phyloP scores from a whole-genome alignment of 345 rosid genomes.

The Murraya koenigii region DNA sequence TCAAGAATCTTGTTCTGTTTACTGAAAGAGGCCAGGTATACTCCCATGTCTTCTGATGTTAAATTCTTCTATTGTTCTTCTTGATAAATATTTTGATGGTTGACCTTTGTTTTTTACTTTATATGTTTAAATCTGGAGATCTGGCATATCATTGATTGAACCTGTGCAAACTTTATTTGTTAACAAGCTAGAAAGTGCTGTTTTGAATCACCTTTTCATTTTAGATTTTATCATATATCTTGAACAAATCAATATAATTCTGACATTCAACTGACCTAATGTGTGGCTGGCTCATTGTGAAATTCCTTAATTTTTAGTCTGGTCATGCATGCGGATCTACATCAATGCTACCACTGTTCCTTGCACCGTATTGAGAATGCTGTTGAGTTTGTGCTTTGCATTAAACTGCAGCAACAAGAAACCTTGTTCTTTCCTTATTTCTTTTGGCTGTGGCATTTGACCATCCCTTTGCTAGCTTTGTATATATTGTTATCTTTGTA shows the following conservation, averaged over 20 bases:
- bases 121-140: not conserved
- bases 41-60: not conserved
- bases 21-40: conserved; percentile 96
- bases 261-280: too few relatives aligned
- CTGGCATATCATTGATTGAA: not conserved
- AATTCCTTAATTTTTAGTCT: not conserved
- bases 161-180: not conserved
- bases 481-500: not conserved
- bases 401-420: not conserved
- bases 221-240: not conserved
- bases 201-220: not conserved
- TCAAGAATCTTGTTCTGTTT: conserved; percentile 80
- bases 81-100: conserved; percentile 3
- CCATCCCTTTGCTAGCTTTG: not conserved
- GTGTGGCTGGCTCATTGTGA: not conserved
- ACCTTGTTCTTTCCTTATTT: not conserved
- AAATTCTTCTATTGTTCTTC: not conserved
- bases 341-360: not conserved
- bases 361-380: not conserved
- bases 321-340: not conserved
- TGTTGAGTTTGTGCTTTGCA: not conserved
- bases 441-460: not conserved
- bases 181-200: not conserved
- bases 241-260: not conserved
- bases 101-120: not conserved